Percentiles rank a stretch among this genome's conserved stretches.
phyloP scores from a whole-genome alignment of 2,329 filamentous ascomycete genomes.

The Fusarium graminum region DNA sequence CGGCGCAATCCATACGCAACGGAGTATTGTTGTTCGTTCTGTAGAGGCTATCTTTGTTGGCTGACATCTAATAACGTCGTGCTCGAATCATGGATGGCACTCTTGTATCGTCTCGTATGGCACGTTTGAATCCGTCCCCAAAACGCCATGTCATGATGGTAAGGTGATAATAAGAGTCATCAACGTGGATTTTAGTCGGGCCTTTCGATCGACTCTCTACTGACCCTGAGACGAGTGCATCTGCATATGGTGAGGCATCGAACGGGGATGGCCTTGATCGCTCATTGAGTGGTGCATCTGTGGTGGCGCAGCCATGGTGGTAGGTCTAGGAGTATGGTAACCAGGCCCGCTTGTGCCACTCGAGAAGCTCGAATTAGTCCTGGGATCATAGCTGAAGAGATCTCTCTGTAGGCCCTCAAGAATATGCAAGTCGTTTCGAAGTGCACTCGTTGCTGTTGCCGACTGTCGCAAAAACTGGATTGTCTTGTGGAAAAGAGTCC shows the following conservation, averaged over 20 bases:
- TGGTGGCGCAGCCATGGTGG: conserved; percentile 44
- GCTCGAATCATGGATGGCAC: conserved; percentile 19
- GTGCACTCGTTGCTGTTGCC: conserved; percentile 78
- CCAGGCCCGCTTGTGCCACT: conserved; percentile 53
- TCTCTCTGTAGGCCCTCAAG: conserved; percentile 68
- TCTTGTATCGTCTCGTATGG: conserved; percentile 28
- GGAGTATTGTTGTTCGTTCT: conserved; percentile 39
- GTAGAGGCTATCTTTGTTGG: conserved; percentile 22
- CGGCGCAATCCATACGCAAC: conserved; percentile 30
- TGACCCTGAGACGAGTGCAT: conserved; percentile 42
- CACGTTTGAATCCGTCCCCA: conserved; percentile 32
- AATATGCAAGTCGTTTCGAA: conserved; percentile 80
- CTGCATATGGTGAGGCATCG: conserved; percentile 47
- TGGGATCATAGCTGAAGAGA: conserved; percentile 55
- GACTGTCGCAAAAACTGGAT: conserved; percentile 80
- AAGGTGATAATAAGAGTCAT: conserved; percentile 37
- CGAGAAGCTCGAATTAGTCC: conserved; percentile 59
- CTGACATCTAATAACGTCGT: conserved; percentile 14
- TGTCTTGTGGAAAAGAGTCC: conserved; percentile 76
- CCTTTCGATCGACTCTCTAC: conserved; percentile 14
- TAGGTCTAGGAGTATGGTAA: conserved; percentile 46
- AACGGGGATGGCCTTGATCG: conserved; percentile 44
- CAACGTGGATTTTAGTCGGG: conserved; percentile 6
- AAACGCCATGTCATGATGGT: conserved; percentile 45
- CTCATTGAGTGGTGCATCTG: conserved; percentile 42